Conservation (phyloP, 371 early-diverging fungal species). For the Encephalitozoon intestinalis region DNA sequence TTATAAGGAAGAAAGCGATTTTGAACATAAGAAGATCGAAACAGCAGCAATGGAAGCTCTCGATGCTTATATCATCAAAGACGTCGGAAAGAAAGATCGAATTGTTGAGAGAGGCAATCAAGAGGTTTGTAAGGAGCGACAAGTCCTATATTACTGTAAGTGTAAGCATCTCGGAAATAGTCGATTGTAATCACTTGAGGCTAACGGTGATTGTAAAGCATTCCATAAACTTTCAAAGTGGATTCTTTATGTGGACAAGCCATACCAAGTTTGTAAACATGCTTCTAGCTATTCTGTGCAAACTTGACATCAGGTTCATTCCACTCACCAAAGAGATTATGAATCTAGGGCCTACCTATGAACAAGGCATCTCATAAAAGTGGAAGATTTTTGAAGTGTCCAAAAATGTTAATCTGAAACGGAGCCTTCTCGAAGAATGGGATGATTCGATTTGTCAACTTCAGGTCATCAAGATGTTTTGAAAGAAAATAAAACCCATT, state of each 20-base stretch:
- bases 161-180: conserved; percentile 16
- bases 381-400: neutral
- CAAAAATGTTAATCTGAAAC: neutral
- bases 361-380: neutral
- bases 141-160: conserved; percentile 33
- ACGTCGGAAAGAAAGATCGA: conserved; percentile 24
- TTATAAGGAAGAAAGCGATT: conserved; percentile 46
- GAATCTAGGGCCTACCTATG: neutral
- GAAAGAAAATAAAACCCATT: neutral
- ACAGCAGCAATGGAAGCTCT: conserved; percentile 49
- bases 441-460: neutral
- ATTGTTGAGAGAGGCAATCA: conserved; percentile 19
- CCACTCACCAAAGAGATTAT: conserved; percentile 6
- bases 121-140: conserved; percentile 37
- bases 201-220: conserved; percentile 53
- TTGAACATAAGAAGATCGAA: conserved; percentile 56
- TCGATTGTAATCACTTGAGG: conserved; percentile 28
- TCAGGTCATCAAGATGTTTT: neutral
- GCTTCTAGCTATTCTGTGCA: neutral
- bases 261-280: conserved; percentile 57
- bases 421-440: neutral
- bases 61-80: conserved; percentile 26
- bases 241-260: conserved; percentile 58
- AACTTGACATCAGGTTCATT: conserved; percentile 9
- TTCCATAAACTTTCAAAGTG: conserved; percentile 60